Evolutionary conservation across 164 flowering plant species (phyloP).

Genomic region (Nymphaea thermarum): DNA sequence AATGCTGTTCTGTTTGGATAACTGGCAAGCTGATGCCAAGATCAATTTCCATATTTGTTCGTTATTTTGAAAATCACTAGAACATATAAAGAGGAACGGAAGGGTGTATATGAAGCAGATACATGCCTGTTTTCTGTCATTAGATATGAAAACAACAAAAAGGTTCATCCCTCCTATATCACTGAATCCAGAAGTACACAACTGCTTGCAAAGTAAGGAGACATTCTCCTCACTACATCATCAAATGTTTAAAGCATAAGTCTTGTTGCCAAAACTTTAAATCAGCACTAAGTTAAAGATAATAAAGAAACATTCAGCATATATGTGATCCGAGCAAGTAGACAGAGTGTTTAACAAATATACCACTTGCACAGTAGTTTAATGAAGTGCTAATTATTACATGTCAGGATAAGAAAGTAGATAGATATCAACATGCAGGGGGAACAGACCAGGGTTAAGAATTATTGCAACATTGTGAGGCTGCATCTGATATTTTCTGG

Average conservation of each 20-base stretch:
- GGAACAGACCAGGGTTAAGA: no score
- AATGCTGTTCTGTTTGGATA: background rate
- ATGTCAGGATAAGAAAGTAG: no score
- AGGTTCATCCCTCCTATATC: constrained; percentile 56
- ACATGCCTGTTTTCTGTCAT: constrained; percentile 75
- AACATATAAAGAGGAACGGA: background rate
- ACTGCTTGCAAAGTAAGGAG: constrained; percentile 64
- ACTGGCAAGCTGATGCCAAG: background rate
- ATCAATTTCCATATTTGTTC: constrained; percentile 1
- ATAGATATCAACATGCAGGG: no score
- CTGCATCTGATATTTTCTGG: no score
- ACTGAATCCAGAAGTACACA: constrained; percentile 37
- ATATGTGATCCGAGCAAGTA: no score
- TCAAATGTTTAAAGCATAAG: background rate
- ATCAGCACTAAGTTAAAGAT: no score
- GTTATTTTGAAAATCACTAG: background rate
- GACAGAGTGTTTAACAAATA: no score
- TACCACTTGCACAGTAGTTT: no score
- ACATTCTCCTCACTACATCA: constrained; percentile 82
- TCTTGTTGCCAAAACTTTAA: background rate
- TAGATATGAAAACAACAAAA: constrained; percentile 74
- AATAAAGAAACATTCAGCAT: no score
- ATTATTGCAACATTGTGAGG: no score
- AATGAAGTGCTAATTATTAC: no score
- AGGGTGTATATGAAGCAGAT: background rate